Base-by-base conservation (phyloP, 257 asterid species). In the Henckelia pumila region DNA sequence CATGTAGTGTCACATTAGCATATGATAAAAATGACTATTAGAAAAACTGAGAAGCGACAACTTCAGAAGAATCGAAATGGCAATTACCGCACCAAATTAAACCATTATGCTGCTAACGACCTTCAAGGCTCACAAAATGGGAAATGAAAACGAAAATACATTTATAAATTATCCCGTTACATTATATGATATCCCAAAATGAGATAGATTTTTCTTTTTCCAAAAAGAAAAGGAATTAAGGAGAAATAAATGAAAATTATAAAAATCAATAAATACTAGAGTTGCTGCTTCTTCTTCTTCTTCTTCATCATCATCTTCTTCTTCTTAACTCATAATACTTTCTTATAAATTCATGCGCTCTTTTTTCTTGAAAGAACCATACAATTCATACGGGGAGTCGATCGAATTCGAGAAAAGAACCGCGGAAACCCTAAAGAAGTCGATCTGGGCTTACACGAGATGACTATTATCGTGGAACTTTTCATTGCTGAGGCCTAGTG, bases 401-500 rank as follows among this genome's bases (percentile, higher is more conserved):
- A 47, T 47, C 55, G 53, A 47, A 14, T 47, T 47, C 53, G 55
- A 47, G 55, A 17, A 14, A 16, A 47, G 55, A 47, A 5, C 52
- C n/a, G 2, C 4, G 52, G 7, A 14, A 44, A 44, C 52, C 49
- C 55, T 47, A 17, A 40, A 47, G 55, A 47, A 47, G 53, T 44
- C 20, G 20, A 44, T 1, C 30, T 2, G 4, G 35, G 55, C 55
- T 47, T 47, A 61, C 30, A 55, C 28, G 44, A 37, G 61, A 56
- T 35, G 50, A 57, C n/a, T 35, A 47, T 20, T 11, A 61, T 32
- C 69, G 21, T 6, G 62, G 50, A 21, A 7, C 78, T 57, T 70
- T 64, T 59, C 61, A 77, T 65, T 78, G 76, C 73, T 77, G 77
- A 13, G 61, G 75, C 88, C 88, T 78, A 75, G 68, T 49, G 76